These are phyloP conservation scores for Mortierella antarctica DNA, from an alignment of 192 early-diverging fungal species.

Conservation along the genomic window DNA sequence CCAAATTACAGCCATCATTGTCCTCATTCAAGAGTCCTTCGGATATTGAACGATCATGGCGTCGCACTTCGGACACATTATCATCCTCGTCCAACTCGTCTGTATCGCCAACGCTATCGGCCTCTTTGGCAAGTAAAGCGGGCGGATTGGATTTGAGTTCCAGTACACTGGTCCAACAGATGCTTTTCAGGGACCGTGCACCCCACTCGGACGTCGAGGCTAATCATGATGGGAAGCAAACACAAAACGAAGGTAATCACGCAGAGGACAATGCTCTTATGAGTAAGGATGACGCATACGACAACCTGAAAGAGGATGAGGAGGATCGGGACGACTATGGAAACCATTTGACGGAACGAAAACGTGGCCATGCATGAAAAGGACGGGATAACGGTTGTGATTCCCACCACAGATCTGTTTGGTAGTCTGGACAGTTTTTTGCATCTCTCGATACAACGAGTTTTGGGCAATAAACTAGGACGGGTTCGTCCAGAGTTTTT, in stretches of 20 bases:
- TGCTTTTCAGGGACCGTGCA: constrained; percentile 44
- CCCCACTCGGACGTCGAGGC: constrained; percentile 16
- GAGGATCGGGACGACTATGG: constrained; percentile 15
- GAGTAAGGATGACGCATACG: background rate
- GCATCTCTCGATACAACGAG: no score
- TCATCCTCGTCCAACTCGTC: background rate
- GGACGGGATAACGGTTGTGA: no score
- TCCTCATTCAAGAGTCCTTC: constrained; percentile 21
- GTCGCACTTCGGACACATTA: constrained; percentile 40
- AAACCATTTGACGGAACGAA: constrained; percentile 8
- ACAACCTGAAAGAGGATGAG: background rate
- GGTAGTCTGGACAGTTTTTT: no score
- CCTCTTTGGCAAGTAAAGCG: constrained; percentile 14
- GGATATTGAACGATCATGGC: constrained; percentile 32
- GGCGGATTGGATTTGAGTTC: constrained; percentile 47
- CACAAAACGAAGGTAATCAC: constrained; percentile 32
- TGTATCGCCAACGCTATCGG: background rate
- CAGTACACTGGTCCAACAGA: constrained; percentile 51
- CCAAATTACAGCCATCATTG: background rate
- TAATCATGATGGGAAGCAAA: constrained; percentile 1
- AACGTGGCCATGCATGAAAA: constrained; percentile 18
- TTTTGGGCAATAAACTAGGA: no score
- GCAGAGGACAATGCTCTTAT: background rate
- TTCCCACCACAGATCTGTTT: no score
- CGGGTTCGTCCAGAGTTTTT: no score